These are phyloP conservation scores for Alternaria sp. DNA, from an alignment of 2,329 filamentous ascomycete genomes.

Conservation along the genomic window DNA sequence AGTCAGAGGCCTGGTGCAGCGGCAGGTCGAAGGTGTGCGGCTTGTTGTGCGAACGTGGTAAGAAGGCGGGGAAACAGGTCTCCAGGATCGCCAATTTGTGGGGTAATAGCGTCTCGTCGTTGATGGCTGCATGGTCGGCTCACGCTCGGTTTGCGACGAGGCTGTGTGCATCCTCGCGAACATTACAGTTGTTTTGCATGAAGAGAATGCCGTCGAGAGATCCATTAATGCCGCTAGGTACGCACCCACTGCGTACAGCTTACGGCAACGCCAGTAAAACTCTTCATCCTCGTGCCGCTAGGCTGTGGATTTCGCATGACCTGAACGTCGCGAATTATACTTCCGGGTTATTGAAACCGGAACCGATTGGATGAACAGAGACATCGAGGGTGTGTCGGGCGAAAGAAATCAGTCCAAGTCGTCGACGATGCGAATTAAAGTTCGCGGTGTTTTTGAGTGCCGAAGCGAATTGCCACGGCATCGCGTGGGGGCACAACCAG, in stretches of 20 bases:
- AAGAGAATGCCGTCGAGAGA: constrained; percentile 14
- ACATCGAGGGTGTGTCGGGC: not conserved
- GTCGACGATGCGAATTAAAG: not conserved
- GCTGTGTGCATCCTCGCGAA: constrained; percentile 27
- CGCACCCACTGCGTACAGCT: constrained; percentile 19
- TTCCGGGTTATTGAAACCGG: not conserved
- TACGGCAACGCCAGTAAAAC: constrained; percentile 26
- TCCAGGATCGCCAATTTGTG: constrained; percentile 45
- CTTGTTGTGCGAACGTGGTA: constrained; percentile 37
- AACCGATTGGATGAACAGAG: not conserved
- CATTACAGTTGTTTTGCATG: constrained; percentile 19
- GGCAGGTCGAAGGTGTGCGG: constrained; percentile 26
- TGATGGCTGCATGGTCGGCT: constrained; percentile 30
- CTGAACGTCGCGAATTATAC: not conserved
- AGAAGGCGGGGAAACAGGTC: constrained; percentile 43
- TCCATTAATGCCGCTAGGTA: constrained; percentile 8
- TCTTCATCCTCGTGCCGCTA: constrained; percentile 28
- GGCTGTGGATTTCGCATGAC: constrained; percentile 1
- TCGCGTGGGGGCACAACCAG: constrained; percentile 36
- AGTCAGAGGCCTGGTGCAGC: constrained; percentile 36
- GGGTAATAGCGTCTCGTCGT: constrained; percentile 42
- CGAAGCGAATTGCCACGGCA: constrained; percentile 19
- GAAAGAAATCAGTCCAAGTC: not conserved
- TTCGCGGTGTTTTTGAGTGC: constrained; percentile 13
- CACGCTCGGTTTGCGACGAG: constrained; percentile 34